Evolutionary conservation across 2,329 filamentous ascomycete genomes (phyloP).

Genomic region (Coniochaeta ligniaria): DNA sequence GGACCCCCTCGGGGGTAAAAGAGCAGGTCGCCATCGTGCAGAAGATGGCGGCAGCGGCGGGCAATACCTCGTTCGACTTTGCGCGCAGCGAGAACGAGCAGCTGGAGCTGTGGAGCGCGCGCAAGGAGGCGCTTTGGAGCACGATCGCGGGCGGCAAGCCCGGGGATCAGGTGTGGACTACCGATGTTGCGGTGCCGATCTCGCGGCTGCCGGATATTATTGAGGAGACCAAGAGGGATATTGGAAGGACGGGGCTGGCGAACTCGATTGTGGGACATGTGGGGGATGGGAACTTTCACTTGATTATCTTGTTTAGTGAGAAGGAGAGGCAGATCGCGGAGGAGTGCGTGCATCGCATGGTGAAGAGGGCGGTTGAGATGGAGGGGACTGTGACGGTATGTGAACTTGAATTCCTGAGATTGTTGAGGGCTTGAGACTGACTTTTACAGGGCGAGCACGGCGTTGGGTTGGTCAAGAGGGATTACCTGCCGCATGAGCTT

Average conservation of each 20-base stretch:
- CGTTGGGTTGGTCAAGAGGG: constrained; percentile 75
- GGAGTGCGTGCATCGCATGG: constrained; percentile 72
- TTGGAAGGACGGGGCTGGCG: constrained; percentile 64
- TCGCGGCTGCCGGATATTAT: constrained; percentile 67
- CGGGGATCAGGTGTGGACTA: constrained; percentile 75
- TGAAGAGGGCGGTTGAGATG: constrained; percentile 76
- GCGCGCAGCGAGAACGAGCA: constrained; percentile 64
- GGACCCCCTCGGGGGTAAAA: constrained; percentile 63
- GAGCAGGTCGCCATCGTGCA: constrained; percentile 69
- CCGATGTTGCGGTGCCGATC: constrained; percentile 79
- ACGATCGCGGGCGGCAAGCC: constrained; percentile 60
- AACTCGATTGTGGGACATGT: constrained; percentile 68
- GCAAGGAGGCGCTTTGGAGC: constrained; percentile 80
- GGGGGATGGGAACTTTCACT: constrained; percentile 63
- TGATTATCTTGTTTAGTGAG: constrained; percentile 56
- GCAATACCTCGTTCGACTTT: constrained; percentile 69
- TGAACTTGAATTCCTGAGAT: constrained; percentile 19
- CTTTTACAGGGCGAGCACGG: constrained; percentile 68
- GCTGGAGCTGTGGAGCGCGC: constrained; percentile 71
- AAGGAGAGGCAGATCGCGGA: constrained; percentile 60
- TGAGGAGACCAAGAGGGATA: constrained; percentile 68
- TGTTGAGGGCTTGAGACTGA: neutral
- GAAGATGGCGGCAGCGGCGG: constrained; percentile 51
- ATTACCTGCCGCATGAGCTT: constrained; percentile 74
- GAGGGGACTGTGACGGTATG: constrained; percentile 79